Evolutionary conservation across 116 monocot genomes (phyloP), one percentile per base, ranked within the genome.

Genomic region (Papilionanthe hybrid): DNA sequence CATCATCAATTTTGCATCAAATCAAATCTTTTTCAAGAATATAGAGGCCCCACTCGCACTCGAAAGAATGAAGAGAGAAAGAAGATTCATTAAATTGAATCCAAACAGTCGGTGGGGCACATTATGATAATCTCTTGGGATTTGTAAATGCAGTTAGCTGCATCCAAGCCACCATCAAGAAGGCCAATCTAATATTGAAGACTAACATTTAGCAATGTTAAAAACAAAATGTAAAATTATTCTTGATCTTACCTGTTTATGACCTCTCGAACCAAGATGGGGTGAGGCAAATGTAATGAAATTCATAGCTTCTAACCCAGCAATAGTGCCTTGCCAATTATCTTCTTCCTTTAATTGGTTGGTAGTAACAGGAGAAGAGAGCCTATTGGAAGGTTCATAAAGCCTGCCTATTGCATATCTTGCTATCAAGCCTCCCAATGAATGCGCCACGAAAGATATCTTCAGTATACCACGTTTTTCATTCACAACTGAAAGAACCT

Each of bases 401-500:
- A 98, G 87, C 81, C 87, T 92, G 32, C 94, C 98, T 15, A 98
- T 86, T 67, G 98, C 98, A 82, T 90, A 98, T 87, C 98, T 87
- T 50, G 98, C 91, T 75, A 98, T 82, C 37, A 98, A 82, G n/a
- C 98, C 98, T 37, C 98, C 98, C 55, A 98, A 79, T 30, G 98
- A 98, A 77, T 98, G 98, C 20, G 90, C 92, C 32, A 98, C 91
- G 85, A 98, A 98, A 30, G 98, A 98, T 57, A 98, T 98, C 81
- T 87, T 98, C n/a, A 72, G 60, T 2, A 98, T 44, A 19, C 78
- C 88, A 32, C 78, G 80, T 71, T 80, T 81, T 32, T 75, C 57
- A n/a, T 87, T 80, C 29, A 94, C 82, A 82, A 98, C 84, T 45
- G 87, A 85, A 73, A 74, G 50, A 43, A 96, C 94, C 96, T 96